phyloP scores from a whole-genome alignment of 148 eudicot genomes.

The Arctostaphylos glauca region DNA sequence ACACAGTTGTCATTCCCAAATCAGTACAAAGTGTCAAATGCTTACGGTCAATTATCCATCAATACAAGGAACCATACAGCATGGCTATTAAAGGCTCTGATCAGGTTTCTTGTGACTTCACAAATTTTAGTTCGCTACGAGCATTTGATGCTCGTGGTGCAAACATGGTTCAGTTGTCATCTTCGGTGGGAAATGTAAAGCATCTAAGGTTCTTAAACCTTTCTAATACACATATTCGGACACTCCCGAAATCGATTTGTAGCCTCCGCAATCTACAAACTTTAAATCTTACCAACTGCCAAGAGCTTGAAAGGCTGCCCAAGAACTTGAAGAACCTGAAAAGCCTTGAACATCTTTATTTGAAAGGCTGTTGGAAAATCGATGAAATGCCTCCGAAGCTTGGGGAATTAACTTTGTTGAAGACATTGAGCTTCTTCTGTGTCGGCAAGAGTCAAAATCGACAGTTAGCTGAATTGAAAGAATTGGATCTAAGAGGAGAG shows the following conservation, averaged over 20 bases:
- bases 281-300: background rate
- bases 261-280: background rate
- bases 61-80: background rate
- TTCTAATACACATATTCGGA: background rate
- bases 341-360: slow-evolving; percentile 6
- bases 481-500: background rate
- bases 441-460: background rate
- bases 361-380: background rate
- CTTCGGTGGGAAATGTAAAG: background rate
- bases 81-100: rapidly evolving
- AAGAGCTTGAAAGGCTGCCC: background rate
- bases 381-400: background rate
- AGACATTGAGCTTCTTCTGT: background rate
- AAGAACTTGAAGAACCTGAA: background rate
- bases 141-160: background rate
- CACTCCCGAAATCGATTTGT: background rate
- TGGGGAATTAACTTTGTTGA: background rate
- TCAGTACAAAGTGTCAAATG: background rate
- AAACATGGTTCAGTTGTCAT: background rate
- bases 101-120: background rate
- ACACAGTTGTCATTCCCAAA: background rate
- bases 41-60: background rate
- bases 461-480: background rate
- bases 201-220: slow-evolving; percentile 8
- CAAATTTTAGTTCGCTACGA: background rate